Evolutionary conservation across 1,284 basidiomycete species (phyloP).

Genomic region (Gomphus sp.): DNA sequence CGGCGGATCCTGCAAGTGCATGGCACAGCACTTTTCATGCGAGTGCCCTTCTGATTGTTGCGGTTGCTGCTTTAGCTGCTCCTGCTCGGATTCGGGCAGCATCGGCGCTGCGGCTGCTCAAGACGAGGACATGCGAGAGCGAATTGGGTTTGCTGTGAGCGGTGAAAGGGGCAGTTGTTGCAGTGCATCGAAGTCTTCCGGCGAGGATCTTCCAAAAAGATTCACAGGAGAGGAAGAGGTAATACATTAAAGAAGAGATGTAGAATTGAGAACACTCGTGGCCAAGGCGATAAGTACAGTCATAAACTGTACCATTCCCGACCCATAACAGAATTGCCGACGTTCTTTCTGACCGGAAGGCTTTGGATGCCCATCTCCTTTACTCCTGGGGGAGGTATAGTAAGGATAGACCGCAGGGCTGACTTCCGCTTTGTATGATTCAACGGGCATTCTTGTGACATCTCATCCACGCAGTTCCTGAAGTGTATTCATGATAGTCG

Average conservation of each 20-base stretch:
- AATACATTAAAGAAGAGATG: neutral
- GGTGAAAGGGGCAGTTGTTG: slow-evolving; percentile 5
- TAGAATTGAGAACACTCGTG: neutral
- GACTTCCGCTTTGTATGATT: too few relatives aligned
- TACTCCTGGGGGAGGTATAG: too few relatives aligned
- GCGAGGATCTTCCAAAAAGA: neutral
- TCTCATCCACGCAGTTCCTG: too few relatives aligned
- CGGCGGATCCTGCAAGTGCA: slow-evolving; percentile 4
- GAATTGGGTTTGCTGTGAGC: slow-evolving; percentile 9
- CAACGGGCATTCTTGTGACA: too few relatives aligned
- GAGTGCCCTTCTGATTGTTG: neutral
- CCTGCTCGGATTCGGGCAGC: neutral
- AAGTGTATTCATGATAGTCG: too few relatives aligned
- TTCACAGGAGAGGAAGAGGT: neutral
- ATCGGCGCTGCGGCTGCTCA: neutral
- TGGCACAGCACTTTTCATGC: neutral
- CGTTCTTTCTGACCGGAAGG: neutral
- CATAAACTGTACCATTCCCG: neutral
- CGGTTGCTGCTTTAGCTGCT: slow-evolving; percentile 1
- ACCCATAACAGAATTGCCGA: neutral
- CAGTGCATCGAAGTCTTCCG: neutral
- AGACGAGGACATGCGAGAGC: neutral
- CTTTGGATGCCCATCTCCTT: neutral
- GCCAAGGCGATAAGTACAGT: neutral
- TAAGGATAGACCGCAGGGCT: too few relatives aligned